phyloP scores from a whole-genome alignment of 2,329 filamentous ascomycete species.

The Lasiodiplodia sp. region DNA sequence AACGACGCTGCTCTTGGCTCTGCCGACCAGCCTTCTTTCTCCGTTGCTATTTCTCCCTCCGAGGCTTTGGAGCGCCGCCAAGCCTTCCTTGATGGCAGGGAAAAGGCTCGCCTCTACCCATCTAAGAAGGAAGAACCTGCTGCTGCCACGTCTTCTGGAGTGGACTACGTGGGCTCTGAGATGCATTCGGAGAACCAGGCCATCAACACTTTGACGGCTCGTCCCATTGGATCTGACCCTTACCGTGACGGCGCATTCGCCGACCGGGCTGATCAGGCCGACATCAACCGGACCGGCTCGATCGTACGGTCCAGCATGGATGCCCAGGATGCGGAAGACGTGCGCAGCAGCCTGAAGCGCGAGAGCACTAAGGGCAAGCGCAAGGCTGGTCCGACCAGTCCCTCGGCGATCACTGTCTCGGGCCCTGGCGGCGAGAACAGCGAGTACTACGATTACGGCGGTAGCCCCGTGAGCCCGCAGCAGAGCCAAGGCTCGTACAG shows the following conservation, averaged over 20 bases:
- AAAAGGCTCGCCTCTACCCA: slow-evolving; percentile 72
- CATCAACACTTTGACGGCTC: slow-evolving; percentile 52
- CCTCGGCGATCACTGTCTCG: slow-evolving; percentile 20
- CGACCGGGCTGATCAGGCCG: slow-evolving; percentile 11
- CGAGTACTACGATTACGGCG: slow-evolving; percentile 16
- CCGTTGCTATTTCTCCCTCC: slow-evolving; percentile 69
- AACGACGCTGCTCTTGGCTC: slow-evolving; percentile 68
- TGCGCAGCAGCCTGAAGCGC: slow-evolving; percentile 54
- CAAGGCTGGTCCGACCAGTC: slow-evolving; percentile 36
- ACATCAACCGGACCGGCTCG: slow-evolving; percentile 40
- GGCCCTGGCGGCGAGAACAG: not conserved
- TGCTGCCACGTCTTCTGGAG: slow-evolving; percentile 38
- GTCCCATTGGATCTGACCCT: slow-evolving; percentile 51
- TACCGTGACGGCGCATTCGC: slow-evolving; percentile 49
- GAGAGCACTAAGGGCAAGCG: slow-evolving; percentile 55
- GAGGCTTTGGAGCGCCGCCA: slow-evolving; percentile 27
- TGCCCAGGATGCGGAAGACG: slow-evolving; percentile 53
- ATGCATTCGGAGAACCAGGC: slow-evolving; percentile 47
- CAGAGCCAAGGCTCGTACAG: slow-evolving; percentile 22
- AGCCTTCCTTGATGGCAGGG: slow-evolving; percentile 56
- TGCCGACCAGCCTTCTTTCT: slow-evolving; percentile 78
- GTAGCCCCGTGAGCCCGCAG: slow-evolving; percentile 21
- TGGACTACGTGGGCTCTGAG: slow-evolving; percentile 43
- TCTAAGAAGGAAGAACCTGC: slow-evolving; percentile 41
- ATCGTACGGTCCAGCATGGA: slow-evolving; percentile 50